phyloP scores from a whole-genome alignment of 768 basidiomycete genomes.

The Tephrocybe rancida region DNA sequence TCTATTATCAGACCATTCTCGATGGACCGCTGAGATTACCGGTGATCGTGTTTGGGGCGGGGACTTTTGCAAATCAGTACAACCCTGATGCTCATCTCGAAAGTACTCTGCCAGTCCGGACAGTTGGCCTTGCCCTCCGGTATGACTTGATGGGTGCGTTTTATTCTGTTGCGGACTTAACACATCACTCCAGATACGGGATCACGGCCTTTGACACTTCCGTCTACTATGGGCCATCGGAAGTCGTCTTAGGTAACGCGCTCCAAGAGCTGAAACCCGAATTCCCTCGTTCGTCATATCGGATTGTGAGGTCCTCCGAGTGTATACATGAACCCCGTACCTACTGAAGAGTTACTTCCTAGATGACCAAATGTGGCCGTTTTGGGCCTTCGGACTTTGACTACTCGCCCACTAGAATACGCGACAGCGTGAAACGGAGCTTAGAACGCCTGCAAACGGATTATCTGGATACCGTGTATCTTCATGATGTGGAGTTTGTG shows the following conservation, averaged over 20 bases:
- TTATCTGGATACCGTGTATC: conserved; percentile 80
- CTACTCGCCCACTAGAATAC: conserved; percentile 68
- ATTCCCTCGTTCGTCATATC: conserved; percentile 80
- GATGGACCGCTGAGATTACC: conserved; percentile 41
- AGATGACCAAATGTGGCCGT: conserved; percentile 90
- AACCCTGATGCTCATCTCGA: conserved; percentile 61
- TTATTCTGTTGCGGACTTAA: background rate
- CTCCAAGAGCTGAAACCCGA: conserved; percentile 60
- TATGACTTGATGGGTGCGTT: conserved; percentile 29
- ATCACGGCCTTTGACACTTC: conserved; percentile 83
- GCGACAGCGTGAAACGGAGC: conserved; percentile 66
- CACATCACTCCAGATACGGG: conserved; percentile 59
- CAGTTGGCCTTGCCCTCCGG: conserved; percentile 77
- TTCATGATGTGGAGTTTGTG: conserved; percentile 87
- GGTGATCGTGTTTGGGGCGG: conserved; percentile 71
- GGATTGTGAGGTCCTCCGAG: conserved; percentile 55
- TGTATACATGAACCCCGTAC: too few relatives aligned
- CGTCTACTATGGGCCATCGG: conserved; percentile 79
- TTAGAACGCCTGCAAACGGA: conserved; percentile 69
- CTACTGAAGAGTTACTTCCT: background rate
- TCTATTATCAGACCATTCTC: conserved; percentile 27
- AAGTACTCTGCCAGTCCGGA: conserved; percentile 60
- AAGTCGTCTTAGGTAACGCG: conserved; percentile 72
- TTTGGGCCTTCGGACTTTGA: conserved; percentile 72
- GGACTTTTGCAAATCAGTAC: conserved; percentile 67